A percentile compares a stretch with the other conserved stretches of the same genome.
Evolutionary conservation across 2,329 filamentous ascomycete genomes (phyloP).

Genomic region (Aspergillus sp.): DNA sequence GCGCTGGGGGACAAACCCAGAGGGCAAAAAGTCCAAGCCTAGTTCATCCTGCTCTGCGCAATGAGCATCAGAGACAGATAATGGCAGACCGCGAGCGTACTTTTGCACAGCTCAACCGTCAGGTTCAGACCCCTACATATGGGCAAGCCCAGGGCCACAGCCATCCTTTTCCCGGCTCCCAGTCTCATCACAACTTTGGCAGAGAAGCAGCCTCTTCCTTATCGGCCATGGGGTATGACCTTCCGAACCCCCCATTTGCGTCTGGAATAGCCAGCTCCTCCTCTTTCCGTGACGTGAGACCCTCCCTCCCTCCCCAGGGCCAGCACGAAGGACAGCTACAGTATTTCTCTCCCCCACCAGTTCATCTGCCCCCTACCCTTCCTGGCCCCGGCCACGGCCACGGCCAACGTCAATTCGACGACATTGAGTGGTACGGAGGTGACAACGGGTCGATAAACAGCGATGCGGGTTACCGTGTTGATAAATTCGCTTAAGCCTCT

Average conservation of each 20-base stretch:
- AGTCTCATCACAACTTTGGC: conserved; percentile 3
- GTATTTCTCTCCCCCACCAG: not conserved
- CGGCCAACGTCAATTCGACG: not conserved
- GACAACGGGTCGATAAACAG: not conserved
- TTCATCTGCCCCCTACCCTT: not conserved
- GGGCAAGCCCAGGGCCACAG: not conserved
- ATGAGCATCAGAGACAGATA: conserved; percentile 5
- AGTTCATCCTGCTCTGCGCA: conserved; percentile 14
- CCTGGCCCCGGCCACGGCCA: not conserved
- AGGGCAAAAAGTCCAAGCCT: conserved; percentile 10
- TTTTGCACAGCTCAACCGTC: not conserved
- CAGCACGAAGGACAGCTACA: not conserved
- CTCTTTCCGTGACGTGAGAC: not conserved
- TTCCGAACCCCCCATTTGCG: not conserved
- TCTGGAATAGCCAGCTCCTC: not conserved
- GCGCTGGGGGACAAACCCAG: not conserved
- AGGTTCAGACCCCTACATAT: not conserved
- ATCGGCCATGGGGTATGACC: not conserved
- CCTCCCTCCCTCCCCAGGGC: not conserved
- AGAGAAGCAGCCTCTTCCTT: not conserved
- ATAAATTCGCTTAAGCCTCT: not conserved
- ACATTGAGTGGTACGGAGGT: not conserved
- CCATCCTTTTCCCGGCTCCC: not conserved
- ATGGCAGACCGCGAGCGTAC: conserved; percentile 8
- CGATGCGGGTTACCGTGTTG: not conserved